phyloP scores from a whole-genome alignment of 1,284 basidiomycete genomes.

The Cryptococcus sp. region DNA sequence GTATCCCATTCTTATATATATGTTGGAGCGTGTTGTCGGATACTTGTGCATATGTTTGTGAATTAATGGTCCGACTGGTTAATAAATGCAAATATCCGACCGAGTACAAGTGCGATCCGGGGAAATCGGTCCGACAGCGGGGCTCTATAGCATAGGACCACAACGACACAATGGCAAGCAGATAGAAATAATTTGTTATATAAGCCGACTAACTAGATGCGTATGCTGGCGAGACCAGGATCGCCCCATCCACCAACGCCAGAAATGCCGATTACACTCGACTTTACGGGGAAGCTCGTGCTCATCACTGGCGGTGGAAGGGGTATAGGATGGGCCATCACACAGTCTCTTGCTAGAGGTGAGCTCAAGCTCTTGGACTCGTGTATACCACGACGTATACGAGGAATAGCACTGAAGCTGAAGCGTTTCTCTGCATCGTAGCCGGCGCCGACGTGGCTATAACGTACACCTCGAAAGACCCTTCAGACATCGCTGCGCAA shows the following conservation, averaged over 20 bases:
- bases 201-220: too few species aligned
- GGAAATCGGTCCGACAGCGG: neutral
- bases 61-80: too few species aligned
- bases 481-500: slow-evolving; percentile 23
- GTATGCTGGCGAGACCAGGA: too few species aligned
- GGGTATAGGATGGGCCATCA: slow-evolving; percentile 58
- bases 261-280: slow-evolving; percentile 11
- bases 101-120: neutral
- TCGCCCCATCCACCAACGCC: too few species aligned
- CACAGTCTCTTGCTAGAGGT: slow-evolving; percentile 56
- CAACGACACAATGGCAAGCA: too few species aligned
- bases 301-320: slow-evolving; percentile 19
- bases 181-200: too few species aligned
- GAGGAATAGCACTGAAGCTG: slow-evolving; percentile 40
- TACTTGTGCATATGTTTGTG: too few species aligned
- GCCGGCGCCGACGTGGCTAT: slow-evolving; percentile 46
- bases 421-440: neutral
- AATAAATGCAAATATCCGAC: too few species aligned
- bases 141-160: neutral
- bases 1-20: too few species aligned
- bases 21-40: too few species aligned
- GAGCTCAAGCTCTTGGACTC: slow-evolving; percentile 54
- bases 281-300: slow-evolving; percentile 12
- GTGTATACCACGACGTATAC: slow-evolving; percentile 53
- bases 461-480: slow-evolving; percentile 47